phyloP scores from a whole-genome alignment of 2,329 filamentous ascomycete species.

The Biscogniauxia marginata region DNA sequence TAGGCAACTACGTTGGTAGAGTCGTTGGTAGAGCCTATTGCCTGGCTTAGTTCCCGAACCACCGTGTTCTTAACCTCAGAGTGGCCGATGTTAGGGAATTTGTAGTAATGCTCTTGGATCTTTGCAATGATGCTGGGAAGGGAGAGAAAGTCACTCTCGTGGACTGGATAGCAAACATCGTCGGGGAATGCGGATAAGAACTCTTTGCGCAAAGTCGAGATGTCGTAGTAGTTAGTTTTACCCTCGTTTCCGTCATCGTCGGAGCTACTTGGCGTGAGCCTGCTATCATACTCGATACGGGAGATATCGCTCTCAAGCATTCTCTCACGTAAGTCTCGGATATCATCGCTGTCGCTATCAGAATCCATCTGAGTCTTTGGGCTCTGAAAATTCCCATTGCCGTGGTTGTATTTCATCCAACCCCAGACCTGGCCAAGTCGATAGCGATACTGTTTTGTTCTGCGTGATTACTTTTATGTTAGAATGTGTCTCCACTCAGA shows the following conservation, averaged over 20 bases:
- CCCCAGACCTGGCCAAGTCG: conserved; percentile 14
- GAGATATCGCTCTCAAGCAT: not conserved
- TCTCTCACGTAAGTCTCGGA: not conserved
- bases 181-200: conserved; percentile 3
- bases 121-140: not conserved
- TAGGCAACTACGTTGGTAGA: conserved; percentile 1
- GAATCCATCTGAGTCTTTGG: not conserved
- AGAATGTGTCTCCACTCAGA: not conserved
- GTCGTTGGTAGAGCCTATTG: not conserved
- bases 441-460: conserved; percentile 14
- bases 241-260: not conserved
- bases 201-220: not conserved
- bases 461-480: not conserved
- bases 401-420: conserved; percentile 17
- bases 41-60: not conserved
- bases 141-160: not conserved
- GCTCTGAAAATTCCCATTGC: not conserved
- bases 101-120: not conserved
- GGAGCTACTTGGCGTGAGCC: not conserved
- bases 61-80: not conserved
- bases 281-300: not conserved
- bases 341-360: not conserved
- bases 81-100: not conserved
- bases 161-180: not conserved
- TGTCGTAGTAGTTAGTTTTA: not conserved